Percentiles rank a stretch among this genome's conserved stretches.
Conservation (phyloP, 2,329 filamentous ascomycete genomes). For the Cordyceps cicadae region DNA sequence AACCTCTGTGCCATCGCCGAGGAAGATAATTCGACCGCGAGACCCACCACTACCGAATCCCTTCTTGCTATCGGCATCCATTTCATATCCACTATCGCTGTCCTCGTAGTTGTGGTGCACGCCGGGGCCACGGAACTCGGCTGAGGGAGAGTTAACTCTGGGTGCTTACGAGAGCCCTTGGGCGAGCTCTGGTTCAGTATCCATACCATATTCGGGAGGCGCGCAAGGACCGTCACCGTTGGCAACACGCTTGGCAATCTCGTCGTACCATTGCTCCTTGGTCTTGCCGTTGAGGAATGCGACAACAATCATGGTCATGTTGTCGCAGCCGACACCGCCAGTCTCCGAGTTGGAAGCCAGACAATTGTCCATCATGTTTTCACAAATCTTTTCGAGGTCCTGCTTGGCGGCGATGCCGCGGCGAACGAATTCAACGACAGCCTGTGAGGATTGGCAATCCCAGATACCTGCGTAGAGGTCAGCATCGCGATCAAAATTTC, state of each 20-base stretch:
- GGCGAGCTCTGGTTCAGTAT: conserved; percentile 19
- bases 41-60: conserved; percentile 61
- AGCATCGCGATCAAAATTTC: neutral
- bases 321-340: conserved; percentile 95
- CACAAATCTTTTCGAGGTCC: conserved; percentile 87
- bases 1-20: conserved; percentile 91
- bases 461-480: conserved; percentile 70
- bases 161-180: conserved; percentile 28
- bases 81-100: conserved; percentile 67
- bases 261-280: conserved; percentile 97
- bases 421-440: conserved; percentile 92
- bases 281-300: conserved; percentile 84
- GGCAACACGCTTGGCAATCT: conserved; percentile 86
- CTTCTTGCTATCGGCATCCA: conserved; percentile 59
- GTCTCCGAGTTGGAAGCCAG: conserved; percentile 96
- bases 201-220: conserved; percentile 97
- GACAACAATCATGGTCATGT: conserved; percentile 96
- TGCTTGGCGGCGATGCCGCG: conserved; percentile 95
- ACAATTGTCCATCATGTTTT: conserved; percentile 99
- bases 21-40: conserved; percentile 81
- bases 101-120: conserved; percentile 78
- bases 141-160: conserved; percentile 36
- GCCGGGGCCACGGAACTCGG: conserved; percentile 76
- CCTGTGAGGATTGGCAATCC: conserved; percentile 98
- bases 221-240: conserved; percentile 97